Percentiles rank a stretch among this genome's conserved stretches.
Conservation (phyloP, 2,329 filamentous ascomycete genomes). For the Fusarium sarcochroum region DNA sequence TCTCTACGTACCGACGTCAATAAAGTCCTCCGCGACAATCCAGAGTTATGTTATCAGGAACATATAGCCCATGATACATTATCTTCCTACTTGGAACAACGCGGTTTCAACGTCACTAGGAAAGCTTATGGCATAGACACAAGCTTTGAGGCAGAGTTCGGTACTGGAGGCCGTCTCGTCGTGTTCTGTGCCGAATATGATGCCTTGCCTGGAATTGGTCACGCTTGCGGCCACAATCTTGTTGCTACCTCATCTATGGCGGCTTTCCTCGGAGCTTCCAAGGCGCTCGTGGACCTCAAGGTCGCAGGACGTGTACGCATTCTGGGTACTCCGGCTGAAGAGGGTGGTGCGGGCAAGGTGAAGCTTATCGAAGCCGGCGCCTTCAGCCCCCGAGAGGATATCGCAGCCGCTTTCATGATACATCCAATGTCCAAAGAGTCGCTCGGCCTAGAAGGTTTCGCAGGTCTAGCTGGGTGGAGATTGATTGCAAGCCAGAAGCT, state of each 20-base stretch:
- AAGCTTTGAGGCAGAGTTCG: constrained; percentile 1
- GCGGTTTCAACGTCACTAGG: not conserved
- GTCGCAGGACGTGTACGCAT: not conserved
- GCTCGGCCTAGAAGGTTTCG: not conserved
- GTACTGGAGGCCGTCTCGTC: not conserved
- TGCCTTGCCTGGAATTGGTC: not conserved
- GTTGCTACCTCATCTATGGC: not conserved
- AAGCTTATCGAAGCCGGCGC: not conserved
- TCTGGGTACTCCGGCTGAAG: not conserved
- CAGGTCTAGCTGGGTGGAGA: not conserved
- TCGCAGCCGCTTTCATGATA: not conserved
- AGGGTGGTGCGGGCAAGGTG: not conserved
- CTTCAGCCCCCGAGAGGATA: not conserved
- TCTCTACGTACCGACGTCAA: no score
- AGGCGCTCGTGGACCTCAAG: not conserved
- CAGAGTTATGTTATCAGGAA: not conserved
- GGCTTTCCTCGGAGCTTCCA: not conserved
- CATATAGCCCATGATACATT: not conserved
- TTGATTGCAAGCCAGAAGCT: not conserved
- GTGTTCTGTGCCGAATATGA: constrained; percentile 6
- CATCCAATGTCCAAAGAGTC: not conserved
- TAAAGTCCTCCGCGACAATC: not conserved
- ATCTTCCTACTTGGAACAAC: not conserved
- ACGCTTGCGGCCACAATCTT: not conserved
- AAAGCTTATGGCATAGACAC: not conserved